A percentile compares a stretch with the other conserved stretches of the same genome.
Conservation (phyloP, 2,329 filamentous ascomycete species). For the Stagonosporopsis chrysanthemi region DNA sequence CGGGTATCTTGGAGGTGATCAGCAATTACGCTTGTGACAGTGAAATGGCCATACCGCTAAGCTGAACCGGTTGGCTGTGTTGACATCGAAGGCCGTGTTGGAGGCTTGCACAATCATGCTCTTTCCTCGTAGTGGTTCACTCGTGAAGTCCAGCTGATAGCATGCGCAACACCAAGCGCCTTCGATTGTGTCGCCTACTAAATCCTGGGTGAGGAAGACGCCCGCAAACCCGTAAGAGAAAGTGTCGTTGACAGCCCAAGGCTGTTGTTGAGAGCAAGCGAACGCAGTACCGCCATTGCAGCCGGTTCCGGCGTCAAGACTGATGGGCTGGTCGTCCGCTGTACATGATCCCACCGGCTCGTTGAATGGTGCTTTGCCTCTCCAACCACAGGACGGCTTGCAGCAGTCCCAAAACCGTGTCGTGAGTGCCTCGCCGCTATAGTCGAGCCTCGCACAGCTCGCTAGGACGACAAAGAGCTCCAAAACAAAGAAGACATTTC, state of each 20-base stretch:
- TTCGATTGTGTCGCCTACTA: conserved; percentile 58
- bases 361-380: conserved; percentile 62
- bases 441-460: conserved; percentile 33
- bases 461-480: conserved; percentile 34
- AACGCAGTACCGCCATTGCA: conserved; percentile 66
- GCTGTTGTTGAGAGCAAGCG: conserved; percentile 66
- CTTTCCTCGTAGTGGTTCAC: conserved; percentile 64
- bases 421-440: conserved; percentile 44
- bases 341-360: conserved; percentile 63
- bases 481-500: conserved; percentile 7
- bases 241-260: conserved; percentile 66
- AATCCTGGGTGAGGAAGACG: conserved; percentile 56
- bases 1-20: conserved; percentile 35
- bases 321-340: conserved; percentile 61
- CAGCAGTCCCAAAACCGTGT: conserved; percentile 66
- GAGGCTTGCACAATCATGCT: conserved; percentile 70
- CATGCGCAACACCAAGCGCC: conserved; percentile 71
- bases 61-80: conserved; percentile 44
- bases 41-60: conserved; percentile 38
- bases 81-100: conserved; percentile 61
- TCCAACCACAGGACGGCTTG: conserved; percentile 72
- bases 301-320: conserved; percentile 58
- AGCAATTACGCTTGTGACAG: neutral
- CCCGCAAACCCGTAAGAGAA: conserved; percentile 71
- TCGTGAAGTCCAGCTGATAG: conserved; percentile 68